Base-by-base conservation (phyloP, 495 filamentous ascomycete genomes). In the Hypoxylon perforatum region DNA sequence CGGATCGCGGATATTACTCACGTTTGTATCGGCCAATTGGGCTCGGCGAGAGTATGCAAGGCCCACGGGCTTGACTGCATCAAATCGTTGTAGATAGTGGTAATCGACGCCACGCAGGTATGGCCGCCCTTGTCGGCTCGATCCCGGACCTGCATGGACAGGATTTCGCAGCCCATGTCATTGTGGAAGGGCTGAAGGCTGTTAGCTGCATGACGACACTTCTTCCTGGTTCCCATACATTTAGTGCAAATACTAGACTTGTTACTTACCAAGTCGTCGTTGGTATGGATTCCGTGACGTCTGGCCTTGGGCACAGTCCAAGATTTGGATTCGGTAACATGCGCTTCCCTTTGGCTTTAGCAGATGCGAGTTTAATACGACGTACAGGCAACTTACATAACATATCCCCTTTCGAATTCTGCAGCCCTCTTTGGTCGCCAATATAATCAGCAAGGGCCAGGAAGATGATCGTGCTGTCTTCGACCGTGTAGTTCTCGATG, bases 381-480 rank as follows among this genome's bases (percentile, higher is more conserved):
- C 6, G 15, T 36, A 36, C 23, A 35, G 25, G 44, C 45, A 44
- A 56, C 79, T 55, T 70, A 85, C 83, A 76, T 18, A 86, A 22
- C 72, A 84, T 79, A 15, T 75, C 74, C 6, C 84, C 83, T 49
- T 76, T 73, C 5, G 71, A 65, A 57, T 80, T 81, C 51, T 87
- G 84, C 4, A 82, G 21, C 1, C 85, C 85, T 51, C 85, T 72
- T 21, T 77, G 61, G 25, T 80, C 77, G 10, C 77, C 84, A 18
- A 87, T 75, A 52, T 87, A 81, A 62, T 78, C 81, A 3, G 82
- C 75, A 28, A 86, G 64, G 3, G 79, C 85, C 17, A 85, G 72
- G 61, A 83, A 86, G 12, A 86, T 61, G 6, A 78, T 71, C 14
- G 79, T 66, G 46, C 83, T 83, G 25, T 87, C 83, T 50, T 80